Evolutionary conservation across 345 rosid species (phyloP), one percentile per base, ranked within the genome.

Genomic region (Eucalyptus marginata): DNA sequence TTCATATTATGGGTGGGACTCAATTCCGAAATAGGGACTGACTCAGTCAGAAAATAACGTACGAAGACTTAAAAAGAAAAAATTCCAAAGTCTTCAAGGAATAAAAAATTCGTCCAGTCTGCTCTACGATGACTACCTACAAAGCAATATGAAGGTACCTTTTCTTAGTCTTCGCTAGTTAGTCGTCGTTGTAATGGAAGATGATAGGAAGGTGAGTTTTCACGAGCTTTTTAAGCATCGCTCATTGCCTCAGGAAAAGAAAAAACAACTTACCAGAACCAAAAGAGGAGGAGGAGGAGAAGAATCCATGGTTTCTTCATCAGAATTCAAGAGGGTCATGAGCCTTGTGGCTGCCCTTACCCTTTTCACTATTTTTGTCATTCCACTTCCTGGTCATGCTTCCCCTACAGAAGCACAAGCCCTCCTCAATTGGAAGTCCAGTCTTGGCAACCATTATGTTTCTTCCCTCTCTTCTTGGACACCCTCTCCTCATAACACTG

Each of bases 401-500:
- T 54, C 27, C 25, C 11, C 0, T 22, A 12, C 0, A 4, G 27
- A 54, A 54, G 59, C 59, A 27, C 12, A 54, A 22, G 12, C 27
- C 59, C 59, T 54, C 59, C 27, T 54, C 27, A 22, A 54, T 27
- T 54, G 59, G 59, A 54, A 54, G 59, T 56, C 90, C 2, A 88
- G 90, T 87, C 90, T 93, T 59, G 7, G 18, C 4, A 86, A 87
- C 88, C 88, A 87, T 64, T 86, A 66, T 10, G 49, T 86, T 6
- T 29, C 86, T 44, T 50, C 25, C 16, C 88, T 90, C 0, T 24
- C 94, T 4, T 90, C 91, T 2, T 91, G 92, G 94, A 54, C 46
- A 2, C 46, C 46, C 46, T 44, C 46, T 44, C 79, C 44, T 56
- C 13, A 0, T 56, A 0, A 24, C 24, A 29, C 29, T 13, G 10